phyloP scores from a whole-genome alignment of 2,329 filamentous ascomycete genomes.

The Sporothrix humicola region DNA sequence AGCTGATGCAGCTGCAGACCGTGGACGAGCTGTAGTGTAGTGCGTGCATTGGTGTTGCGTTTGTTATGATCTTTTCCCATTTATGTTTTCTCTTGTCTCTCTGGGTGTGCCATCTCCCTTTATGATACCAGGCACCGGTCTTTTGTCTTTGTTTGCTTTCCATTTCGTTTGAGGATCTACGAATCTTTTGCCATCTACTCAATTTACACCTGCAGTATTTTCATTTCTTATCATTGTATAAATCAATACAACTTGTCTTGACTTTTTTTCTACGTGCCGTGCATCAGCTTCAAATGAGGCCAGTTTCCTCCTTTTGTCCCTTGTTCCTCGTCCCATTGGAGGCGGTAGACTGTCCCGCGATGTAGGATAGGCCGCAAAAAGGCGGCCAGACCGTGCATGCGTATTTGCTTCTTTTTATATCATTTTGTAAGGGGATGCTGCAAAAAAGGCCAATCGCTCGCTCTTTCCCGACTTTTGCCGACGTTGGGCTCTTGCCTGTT shows the following conservation, averaged over 20 bases:
- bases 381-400: background rate
- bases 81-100: background rate
- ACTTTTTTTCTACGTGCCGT: too few species aligned
- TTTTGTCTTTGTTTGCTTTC: background rate
- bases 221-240: background rate
- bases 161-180: background rate
- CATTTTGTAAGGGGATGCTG: too few species aligned
- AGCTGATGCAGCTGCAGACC: conserved; percentile 46
- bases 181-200: background rate
- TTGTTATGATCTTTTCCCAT: background rate
- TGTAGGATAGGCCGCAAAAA: background rate
- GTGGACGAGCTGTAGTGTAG: conserved; percentile 10
- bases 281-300: too few species aligned
- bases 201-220: background rate
- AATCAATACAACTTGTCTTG: background rate
- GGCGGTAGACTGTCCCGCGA: background rate
- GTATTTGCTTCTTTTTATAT: background rate
- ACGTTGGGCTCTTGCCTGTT: background rate
- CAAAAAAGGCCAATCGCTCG: background rate
- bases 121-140: conserved; percentile 32
- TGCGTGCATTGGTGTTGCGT: background rate
- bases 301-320: too few species aligned
- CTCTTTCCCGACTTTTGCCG: conserved; percentile 16
- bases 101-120: conserved; percentile 23
- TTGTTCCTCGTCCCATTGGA: too few species aligned